These are phyloP conservation scores for Talaromyces sp. DNA, from an alignment of 2,329 filamentous ascomycete genomes.

Conservation along the genomic window DNA sequence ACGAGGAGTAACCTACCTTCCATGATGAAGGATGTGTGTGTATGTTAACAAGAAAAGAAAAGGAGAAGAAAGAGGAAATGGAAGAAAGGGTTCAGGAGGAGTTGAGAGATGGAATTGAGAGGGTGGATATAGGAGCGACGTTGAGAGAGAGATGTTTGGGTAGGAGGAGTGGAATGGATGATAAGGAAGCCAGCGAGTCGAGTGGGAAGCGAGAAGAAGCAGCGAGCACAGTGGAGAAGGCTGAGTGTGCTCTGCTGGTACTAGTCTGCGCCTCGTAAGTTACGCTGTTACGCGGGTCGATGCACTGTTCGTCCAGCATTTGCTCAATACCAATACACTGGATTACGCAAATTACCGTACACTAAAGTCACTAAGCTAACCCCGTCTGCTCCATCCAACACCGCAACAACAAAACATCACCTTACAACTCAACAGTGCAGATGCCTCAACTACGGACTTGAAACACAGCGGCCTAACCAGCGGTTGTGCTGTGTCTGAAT, in stretches of 20 bases:
- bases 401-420: background rate
- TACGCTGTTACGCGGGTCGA: background rate
- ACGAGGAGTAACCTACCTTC: constrained; percentile 54
- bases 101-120: constrained; percentile 16
- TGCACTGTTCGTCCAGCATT: background rate
- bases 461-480: constrained; percentile 5
- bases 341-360: background rate
- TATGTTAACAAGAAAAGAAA: constrained; percentile 28
- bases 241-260: constrained; percentile 11
- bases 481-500: background rate
- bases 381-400: background rate
- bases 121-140: constrained; percentile 14
- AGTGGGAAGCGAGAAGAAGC: constrained; percentile 14
- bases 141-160: constrained; percentile 9
- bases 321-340: background rate
- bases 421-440: constrained; percentile 2
- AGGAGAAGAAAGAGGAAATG: constrained; percentile 10
- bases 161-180: constrained; percentile 12
- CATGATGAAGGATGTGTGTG: constrained; percentile 47
- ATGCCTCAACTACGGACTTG: background rate
- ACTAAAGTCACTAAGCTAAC: background rate
- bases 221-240: constrained; percentile 9
- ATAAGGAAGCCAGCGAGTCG: constrained; percentile 14
- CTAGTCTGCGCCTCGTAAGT: constrained; percentile 8
- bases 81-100: constrained; percentile 17